A percentile compares a stretch with the other conserved stretches of the same genome.
phyloP scores from a whole-genome alignment of 148 eudicot species.

The Camellia japonica region DNA sequence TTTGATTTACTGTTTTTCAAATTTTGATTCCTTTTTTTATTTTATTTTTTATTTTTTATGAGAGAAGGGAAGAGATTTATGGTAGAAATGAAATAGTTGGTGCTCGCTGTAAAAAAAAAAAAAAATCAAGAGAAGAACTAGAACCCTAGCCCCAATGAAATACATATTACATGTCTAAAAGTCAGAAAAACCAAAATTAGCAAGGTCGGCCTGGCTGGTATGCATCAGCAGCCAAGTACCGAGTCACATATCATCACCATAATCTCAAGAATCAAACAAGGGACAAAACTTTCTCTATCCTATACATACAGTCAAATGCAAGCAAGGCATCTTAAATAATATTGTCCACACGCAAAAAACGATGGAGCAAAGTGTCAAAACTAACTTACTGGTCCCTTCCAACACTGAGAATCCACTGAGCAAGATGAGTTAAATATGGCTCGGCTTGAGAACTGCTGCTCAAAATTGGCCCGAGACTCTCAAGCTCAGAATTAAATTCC shows the following conservation, averaged over 20 bases:
- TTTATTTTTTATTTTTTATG: too few relatives aligned
- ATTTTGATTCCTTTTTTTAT: too few relatives aligned
- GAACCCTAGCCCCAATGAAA: neutral
- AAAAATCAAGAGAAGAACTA: too few relatives aligned
- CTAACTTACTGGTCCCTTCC: constrained; percentile 41
- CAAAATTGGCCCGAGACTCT: constrained; percentile 74
- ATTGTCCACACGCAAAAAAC: neutral
- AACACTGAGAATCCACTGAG: constrained; percentile 78
- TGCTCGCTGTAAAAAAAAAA: too few relatives aligned
- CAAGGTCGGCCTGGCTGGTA: neutral
- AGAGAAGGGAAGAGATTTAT: too few relatives aligned
- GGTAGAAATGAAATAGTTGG: too few relatives aligned
- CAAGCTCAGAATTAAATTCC: constrained; percentile 83
- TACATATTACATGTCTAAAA: neutral
- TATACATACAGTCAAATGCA: neutral
- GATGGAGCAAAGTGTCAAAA: neutral
- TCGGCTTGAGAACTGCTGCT: constrained; percentile 87
- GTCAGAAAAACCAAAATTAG: neutral
- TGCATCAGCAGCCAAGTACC: neutral
- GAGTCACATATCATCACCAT: neutral
- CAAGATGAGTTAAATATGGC: constrained; percentile 89
- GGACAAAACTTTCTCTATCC: neutral
- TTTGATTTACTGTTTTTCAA: too few relatives aligned
- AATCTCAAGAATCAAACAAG: neutral
- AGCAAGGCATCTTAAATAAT: neutral